Base-by-base conservation (phyloP, 768 basidiomycete species). In the Boletus reticuloceps region DNA sequence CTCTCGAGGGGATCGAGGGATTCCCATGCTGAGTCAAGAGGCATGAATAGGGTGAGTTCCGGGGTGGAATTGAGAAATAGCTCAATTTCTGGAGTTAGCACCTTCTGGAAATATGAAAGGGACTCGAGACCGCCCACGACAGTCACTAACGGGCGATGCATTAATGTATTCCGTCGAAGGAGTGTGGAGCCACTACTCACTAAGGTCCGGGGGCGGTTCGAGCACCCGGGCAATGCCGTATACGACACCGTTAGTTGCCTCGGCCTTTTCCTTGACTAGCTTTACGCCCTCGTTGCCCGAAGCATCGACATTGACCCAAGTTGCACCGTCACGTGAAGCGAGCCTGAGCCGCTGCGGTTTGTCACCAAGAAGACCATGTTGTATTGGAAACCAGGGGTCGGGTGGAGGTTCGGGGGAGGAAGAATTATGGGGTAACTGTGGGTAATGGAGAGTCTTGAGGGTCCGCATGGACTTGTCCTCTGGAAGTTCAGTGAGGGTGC, bases 21-120 rank as follows among this genome's bases (percentile, higher is more conserved):
- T n/a, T 85, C 72, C 86, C 93, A 98, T 13, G 96, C 97, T 36
- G 81, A 72, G 68, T 97, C 82, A 25, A 88, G 78, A 1, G 97
- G 96, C 8, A 96, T 81, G 69, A 99, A 99, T 29, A 98, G 61
- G 0, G 97, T 97, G 43, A 96, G 72, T 64, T 86, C 83, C 6
- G 89, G 73, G 0, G 87, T 84, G 42, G 75, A 77, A 52, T 87
- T 86, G 40, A 97, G 77, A 36, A 82, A 71, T 19, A 73, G 65
- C 44, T 75, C 64, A 37, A 88, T 79, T 47, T 83, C 80, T 0
- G 82, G 70, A 5, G 84, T 87, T 37, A 93, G 74, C 48, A 98
- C 80, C 57, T 79, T 84, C 64, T 80, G 73, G 61, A 97, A 85
- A 71, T 90, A 93, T 10, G 88, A 84, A 32, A 92, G 69, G 0